Conservation (phyloP, 225 moss, liverwort and hornwort species). For the Bryum argenteum region DNA sequence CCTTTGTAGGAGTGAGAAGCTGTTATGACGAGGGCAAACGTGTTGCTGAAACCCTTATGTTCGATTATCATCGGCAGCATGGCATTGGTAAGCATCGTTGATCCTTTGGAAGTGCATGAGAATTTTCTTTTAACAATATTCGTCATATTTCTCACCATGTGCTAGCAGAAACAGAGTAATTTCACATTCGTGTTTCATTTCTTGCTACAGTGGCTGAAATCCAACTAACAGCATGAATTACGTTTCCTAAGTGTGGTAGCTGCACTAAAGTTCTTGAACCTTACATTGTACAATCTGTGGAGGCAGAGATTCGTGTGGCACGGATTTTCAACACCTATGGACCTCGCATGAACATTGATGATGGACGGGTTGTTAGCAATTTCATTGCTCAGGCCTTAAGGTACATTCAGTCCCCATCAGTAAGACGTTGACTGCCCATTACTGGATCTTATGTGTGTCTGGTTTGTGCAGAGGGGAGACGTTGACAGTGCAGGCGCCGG, state of each 20-base stretch:
- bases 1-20: slow-evolving; percentile 73
- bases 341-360: slow-evolving; percentile 99
- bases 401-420: slow-evolving; percentile 31
- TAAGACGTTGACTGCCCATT: not conserved
- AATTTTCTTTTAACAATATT: not conserved
- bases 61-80: slow-evolving; percentile 98
- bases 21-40: slow-evolving; percentile 98
- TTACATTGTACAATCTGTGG: slow-evolving; percentile 28
- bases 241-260: slow-evolving; percentile 9
- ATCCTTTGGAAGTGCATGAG: slow-evolving; percentile 9
- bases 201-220: slow-evolving; percentile 14
- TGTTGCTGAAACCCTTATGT: slow-evolving; percentile 98
- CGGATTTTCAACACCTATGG: slow-evolving; percentile 98
- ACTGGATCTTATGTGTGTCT: slow-evolving; percentile 22
- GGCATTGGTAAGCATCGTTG: slow-evolving; percentile 59
- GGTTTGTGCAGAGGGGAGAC: slow-evolving; percentile 68
- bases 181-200: slow-evolving; percentile 7
- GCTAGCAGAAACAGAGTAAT: not conserved
- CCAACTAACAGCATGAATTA: slow-evolving; percentile 12
- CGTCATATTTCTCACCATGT: not conserved
- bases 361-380: slow-evolving; percentile 96
- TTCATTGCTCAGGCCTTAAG: slow-evolving; percentile 94
- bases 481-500: slow-evolving; percentile 91
- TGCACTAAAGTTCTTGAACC: slow-evolving; percentile 17
- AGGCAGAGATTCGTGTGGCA: slow-evolving; percentile 86